Evolutionary conservation across 495 filamentous ascomycete genomes (phyloP).

Genomic region (Umbilicaria muhlenbergii): DNA sequence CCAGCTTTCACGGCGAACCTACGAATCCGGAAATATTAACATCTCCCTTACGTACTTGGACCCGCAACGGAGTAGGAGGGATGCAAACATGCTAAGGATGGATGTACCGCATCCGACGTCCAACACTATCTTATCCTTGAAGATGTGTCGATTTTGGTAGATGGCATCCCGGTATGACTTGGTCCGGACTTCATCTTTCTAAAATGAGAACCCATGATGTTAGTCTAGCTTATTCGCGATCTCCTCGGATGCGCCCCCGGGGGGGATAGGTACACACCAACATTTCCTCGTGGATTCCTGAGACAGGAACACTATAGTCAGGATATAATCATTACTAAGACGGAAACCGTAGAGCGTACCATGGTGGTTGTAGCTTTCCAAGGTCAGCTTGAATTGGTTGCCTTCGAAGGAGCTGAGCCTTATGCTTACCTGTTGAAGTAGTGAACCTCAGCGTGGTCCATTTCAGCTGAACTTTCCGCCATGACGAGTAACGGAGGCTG

Average conservation of each 20-base stretch:
- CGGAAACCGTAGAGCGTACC: conserved; percentile 38
- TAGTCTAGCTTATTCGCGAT: not conserved
- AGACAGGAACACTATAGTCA: conserved; percentile 1
- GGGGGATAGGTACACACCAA: conserved; percentile 46
- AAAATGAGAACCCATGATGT: conserved; percentile 10
- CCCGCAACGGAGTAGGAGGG: conserved; percentile 1
- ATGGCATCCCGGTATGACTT: conserved; percentile 93
- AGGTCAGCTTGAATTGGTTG: conserved; percentile 15
- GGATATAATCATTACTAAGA: too few species aligned
- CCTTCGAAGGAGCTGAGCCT: conserved; percentile 2
- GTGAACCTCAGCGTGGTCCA: conserved; percentile 82
- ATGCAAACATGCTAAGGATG: conserved; percentile 66
- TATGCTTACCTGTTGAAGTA: conserved; percentile 82
- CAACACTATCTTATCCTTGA: conserved; percentile 94
- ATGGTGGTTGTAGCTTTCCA: conserved; percentile 79
- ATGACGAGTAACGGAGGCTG: not conserved
- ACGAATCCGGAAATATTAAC: not conserved
- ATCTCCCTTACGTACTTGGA: not conserved
- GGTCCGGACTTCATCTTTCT: conserved; percentile 98
- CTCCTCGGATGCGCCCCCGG: not conserved
- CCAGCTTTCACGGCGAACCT: conserved; percentile 96
- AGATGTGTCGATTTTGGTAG: conserved; percentile 86
- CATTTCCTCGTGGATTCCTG: conserved; percentile 97
- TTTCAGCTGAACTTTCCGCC: conserved; percentile 29
- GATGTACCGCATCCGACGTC: conserved; percentile 95